Evolutionary conservation across 75 land plant species (phyloP), one percentile per base, ranked within the genome.

Genomic region (Picea sitchensis): DNA sequence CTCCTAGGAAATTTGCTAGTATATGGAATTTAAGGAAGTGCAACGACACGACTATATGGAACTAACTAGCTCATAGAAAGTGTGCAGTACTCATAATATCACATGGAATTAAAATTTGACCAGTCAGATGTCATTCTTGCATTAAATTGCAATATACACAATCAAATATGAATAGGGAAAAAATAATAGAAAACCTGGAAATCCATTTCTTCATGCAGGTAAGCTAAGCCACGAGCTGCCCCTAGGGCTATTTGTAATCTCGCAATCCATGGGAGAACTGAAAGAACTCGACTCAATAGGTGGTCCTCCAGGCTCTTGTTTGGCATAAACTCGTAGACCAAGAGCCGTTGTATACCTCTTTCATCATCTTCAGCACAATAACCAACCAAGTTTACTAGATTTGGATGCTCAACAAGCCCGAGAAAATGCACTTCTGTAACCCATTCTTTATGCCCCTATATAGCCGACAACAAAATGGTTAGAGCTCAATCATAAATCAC

Each of bases 361-460:
- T 93, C 91, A 83, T 93, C 93, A 81, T 93, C 93, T 20, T 93
- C 95, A 51, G 91, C 91, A 84, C 95, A 93, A 62, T 93, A 93
- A 56, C 95, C 95, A 41, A 93, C 62, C 32, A 93, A 58, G 79
- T 89, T 93, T 38, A 93, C 95, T 32, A 93, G 88, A 77, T 93
- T 93, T 76, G 83, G 89, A 81, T 93, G 95, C 59, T 91, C 91
- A 74, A 91, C 86, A 34, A 93, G 75, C 20, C 95, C 92, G 34
- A 93, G 90, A 61, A 86, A 82, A 82, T 88, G 84, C 11, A 93
- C 90, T 84, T 93, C 95, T 51, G 90, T 91, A 58, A 93, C 80
- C 95, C 95, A 93, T 80, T 93, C 91, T 80, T 89, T 93, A 81
- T 93, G 95, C 14, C 95, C 95, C 95, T 93, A 83, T 63, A 59